These are phyloP conservation scores for Pisolithus albus DNA, from an alignment of 768 basidiomycete genomes.

Conservation along the genomic window DNA sequence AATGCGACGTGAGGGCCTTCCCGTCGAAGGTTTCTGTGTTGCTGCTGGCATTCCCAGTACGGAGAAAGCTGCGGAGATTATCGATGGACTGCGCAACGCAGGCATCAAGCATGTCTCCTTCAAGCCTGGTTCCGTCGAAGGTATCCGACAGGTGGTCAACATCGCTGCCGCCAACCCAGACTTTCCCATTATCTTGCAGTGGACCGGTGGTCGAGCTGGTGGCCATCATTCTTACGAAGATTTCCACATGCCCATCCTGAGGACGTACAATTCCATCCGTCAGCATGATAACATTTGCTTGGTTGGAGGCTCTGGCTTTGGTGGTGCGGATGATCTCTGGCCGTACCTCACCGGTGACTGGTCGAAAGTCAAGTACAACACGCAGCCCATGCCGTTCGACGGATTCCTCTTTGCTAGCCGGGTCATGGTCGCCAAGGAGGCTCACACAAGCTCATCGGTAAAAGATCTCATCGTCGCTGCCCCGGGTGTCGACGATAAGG, in stretches of 20 bases:
- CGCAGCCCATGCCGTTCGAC: slow-evolving; percentile 97
- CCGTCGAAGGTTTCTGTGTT: slow-evolving; percentile 98
- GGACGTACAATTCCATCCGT: slow-evolving; percentile 87
- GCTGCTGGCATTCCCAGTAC: slow-evolving; percentile 96
- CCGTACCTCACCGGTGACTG: slow-evolving; percentile 96
- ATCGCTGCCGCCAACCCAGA: slow-evolving; percentile 91
- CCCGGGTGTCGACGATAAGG: slow-evolving; percentile 79
- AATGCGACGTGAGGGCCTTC: slow-evolving; percentile 91
- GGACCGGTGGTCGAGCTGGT: slow-evolving; percentile 98
- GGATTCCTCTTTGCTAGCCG: slow-evolving; percentile 95
- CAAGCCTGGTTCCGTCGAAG: slow-evolving; percentile 98
- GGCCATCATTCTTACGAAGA: slow-evolving; percentile 99
- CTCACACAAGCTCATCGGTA: slow-evolving; percentile 89
- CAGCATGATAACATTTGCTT: slow-evolving; percentile 84
- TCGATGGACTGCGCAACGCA: slow-evolving; percentile 67
- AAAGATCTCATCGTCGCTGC: slow-evolving; percentile 97
- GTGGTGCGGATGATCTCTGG: slow-evolving; percentile 91
- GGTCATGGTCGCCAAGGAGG: slow-evolving; percentile 99
- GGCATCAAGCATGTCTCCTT: slow-evolving; percentile 96
- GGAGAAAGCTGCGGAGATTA: slow-evolving; percentile 97
- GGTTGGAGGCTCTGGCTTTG: slow-evolving; percentile 93
- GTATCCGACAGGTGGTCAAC: slow-evolving; percentile 94
- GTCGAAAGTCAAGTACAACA: slow-evolving; percentile 72
- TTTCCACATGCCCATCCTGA: slow-evolving; percentile 92
- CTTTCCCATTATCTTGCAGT: slow-evolving; percentile 96